Evolutionary conservation across 768 basidiomycete genomes (phyloP).

Genomic region (Agaricus subrufescens): DNA sequence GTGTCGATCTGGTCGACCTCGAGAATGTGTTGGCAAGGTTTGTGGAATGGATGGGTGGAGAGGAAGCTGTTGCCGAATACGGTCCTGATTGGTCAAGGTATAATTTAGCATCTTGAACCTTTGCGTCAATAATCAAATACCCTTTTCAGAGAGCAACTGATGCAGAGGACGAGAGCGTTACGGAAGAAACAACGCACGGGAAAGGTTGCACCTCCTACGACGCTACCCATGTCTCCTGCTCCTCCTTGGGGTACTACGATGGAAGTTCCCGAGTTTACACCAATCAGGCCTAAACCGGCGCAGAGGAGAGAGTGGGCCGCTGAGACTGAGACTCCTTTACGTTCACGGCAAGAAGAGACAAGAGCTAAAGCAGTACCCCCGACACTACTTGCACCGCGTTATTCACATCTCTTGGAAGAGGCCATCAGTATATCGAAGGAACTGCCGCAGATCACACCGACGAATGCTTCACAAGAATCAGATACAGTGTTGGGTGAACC

Average conservation of each 20-base stretch:
- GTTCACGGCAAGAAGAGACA: slow-evolving; percentile 10
- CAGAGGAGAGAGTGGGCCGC: slow-evolving; percentile 20
- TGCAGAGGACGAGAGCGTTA: slow-evolving; percentile 49
- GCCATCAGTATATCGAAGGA: slow-evolving; percentile 36
- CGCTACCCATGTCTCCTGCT: slow-evolving; percentile 19
- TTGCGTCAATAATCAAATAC: not conserved
- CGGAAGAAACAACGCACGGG: slow-evolving; percentile 57
- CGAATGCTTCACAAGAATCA: not conserved
- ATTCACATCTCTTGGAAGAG: slow-evolving; percentile 55
- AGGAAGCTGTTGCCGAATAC: slow-evolving; percentile 28
- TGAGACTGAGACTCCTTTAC: slow-evolving; percentile 24
- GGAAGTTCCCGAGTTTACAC: slow-evolving; percentile 52
- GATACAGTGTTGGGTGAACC: not conserved
- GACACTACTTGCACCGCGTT: slow-evolving; percentile 47
- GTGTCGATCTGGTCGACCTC: slow-evolving; percentile 47
- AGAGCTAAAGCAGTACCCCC: slow-evolving; percentile 28
- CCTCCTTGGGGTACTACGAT: slow-evolving; percentile 18
- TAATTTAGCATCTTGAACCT: not conserved
- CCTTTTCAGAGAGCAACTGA: slow-evolving; percentile 41
- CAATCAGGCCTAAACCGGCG: slow-evolving; percentile 30
- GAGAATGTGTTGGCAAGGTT: slow-evolving; percentile 63
- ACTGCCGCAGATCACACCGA: not conserved
- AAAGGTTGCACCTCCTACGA: slow-evolving; percentile 52
- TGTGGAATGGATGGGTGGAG: slow-evolving; percentile 42
- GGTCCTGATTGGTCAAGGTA: slow-evolving; percentile 58